phyloP scores from a whole-genome alignment of 202 grass and related monocot genomes.

The Hordeum pubiflorum region DNA sequence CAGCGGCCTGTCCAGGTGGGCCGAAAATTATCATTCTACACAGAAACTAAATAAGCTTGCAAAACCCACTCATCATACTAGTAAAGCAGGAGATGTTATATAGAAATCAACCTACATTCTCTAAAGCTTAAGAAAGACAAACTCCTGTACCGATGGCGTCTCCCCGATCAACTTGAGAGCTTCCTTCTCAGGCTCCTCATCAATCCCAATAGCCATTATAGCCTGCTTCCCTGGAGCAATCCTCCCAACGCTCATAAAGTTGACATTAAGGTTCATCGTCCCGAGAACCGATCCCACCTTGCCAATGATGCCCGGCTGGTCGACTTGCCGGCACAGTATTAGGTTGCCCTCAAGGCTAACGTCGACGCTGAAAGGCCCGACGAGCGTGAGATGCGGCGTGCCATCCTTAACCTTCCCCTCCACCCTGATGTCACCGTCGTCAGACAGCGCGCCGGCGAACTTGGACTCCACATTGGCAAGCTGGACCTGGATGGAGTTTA shows the following conservation, averaged over 20 bases:
- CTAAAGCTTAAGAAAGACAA: conserved; percentile 79
- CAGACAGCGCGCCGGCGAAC: conserved; percentile 68
- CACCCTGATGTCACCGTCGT: conserved; percentile 55
- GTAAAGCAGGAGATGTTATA: background rate
- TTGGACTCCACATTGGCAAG: conserved; percentile 73
- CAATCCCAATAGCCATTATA: conserved; percentile 72
- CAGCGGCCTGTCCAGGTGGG: background rate
- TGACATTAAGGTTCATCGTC: conserved; percentile 61
- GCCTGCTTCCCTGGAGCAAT: conserved; percentile 55
- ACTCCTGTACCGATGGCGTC: conserved; percentile 48
- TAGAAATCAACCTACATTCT: background rate
- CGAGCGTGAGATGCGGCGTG: conserved; percentile 47
- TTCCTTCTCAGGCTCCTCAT: conserved; percentile 67
- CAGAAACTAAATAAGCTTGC: background rate
- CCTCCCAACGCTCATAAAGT: conserved; percentile 81
- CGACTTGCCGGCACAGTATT: conserved; percentile 61
- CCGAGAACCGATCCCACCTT: conserved; percentile 58
- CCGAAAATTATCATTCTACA: background rate
- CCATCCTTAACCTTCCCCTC: conserved; percentile 70
- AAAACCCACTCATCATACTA: background rate
- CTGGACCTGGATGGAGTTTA: conserved; percentile 67
- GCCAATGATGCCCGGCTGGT: conserved; percentile 76
- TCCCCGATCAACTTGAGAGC: conserved; percentile 62
- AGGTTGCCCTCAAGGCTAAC: conserved; percentile 81
- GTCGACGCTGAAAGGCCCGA: conserved; percentile 52